Conservation (phyloP, 2,329 filamentous ascomycete genomes). For the Scortechinia acanthostroma region DNA sequence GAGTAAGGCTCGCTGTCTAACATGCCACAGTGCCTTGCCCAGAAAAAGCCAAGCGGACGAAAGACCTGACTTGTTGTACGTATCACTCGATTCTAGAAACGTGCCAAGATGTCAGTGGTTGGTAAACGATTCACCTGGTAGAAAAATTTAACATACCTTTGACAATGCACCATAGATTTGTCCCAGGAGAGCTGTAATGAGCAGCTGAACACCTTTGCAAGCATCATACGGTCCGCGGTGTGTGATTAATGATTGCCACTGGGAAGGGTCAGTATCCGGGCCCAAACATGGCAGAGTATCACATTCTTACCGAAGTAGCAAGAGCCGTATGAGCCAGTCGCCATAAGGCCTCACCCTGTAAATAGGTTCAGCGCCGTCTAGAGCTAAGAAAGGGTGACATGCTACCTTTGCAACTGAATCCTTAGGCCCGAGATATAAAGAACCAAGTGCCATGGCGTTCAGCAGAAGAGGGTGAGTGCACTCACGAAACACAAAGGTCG, state of each 20-base stretch:
- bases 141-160: slow-evolving; percentile 11
- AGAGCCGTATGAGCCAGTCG: slow-evolving; percentile 31
- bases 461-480: slow-evolving; percentile 30
- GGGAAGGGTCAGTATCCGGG: too few species aligned
- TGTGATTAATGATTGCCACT: slow-evolving; percentile 32
- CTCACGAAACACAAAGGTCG: slow-evolving; percentile 32
- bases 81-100: slow-evolving; percentile 25
- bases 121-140: not conserved
- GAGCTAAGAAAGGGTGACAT: not conserved
- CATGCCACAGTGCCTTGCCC: slow-evolving; percentile 34
- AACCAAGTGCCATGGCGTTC: slow-evolving; percentile 34
- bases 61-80: slow-evolving; percentile 32
- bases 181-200: slow-evolving; percentile 29
- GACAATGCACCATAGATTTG: slow-evolving; percentile 33
- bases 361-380: too few species aligned
- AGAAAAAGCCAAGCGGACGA: slow-evolving; percentile 31
- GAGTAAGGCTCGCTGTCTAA: slow-evolving; percentile 23
- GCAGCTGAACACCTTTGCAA: slow-evolving; percentile 31
- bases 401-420: slow-evolving; percentile 26
- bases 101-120: not conserved
- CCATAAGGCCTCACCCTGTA: slow-evolving; percentile 30
- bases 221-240: slow-evolving; percentile 29
- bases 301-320: slow-evolving; percentile 23
- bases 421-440: slow-evolving; percentile 31
- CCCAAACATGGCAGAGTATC: too few species aligned